Percentiles rank a stretch among this genome's conserved stretches.
phyloP scores from a whole-genome alignment of 2,329 filamentous ascomycete species.

The Ceratocystis cubensis region DNA sequence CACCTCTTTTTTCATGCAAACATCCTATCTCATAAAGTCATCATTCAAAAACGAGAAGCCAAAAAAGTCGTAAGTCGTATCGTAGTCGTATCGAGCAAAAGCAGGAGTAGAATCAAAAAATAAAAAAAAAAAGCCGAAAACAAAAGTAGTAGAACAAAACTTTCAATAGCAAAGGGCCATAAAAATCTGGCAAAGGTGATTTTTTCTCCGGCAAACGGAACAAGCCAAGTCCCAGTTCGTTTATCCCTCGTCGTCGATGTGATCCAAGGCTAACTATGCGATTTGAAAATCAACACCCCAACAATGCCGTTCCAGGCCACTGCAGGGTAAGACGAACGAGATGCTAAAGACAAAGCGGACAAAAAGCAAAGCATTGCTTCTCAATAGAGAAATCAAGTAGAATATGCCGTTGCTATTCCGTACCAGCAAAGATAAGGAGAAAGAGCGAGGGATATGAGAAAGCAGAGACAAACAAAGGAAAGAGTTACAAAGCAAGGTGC shows the following conservation, averaged over 20 bases:
- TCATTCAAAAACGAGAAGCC: slow-evolving; percentile 6
- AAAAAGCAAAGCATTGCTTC: background rate
- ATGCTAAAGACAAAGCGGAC: background rate
- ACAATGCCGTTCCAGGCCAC: slow-evolving; percentile 10
- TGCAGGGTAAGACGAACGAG: background rate
- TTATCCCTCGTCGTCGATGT: background rate
- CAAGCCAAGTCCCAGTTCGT: background rate
- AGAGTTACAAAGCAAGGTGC: slow-evolving; percentile 13
- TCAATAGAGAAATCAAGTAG: background rate
- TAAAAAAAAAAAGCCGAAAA: background rate
- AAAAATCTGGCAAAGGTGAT: background rate
- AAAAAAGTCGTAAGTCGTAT: slow-evolving; percentile 10
- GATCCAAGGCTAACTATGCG: slow-evolving; percentile 3
- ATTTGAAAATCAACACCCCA: background rate
- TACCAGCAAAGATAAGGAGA: background rate
- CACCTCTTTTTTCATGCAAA: background rate
- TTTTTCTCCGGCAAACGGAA: background rate
- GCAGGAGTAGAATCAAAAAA: background rate
- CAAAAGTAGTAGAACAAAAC: background rate
- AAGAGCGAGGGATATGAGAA: background rate
- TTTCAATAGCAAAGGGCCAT: background rate
- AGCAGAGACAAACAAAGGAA: slow-evolving; percentile 5
- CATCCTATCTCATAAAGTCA: slow-evolving; percentile 4
- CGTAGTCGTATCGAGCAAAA: slow-evolving; percentile 8
- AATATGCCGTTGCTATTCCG: background rate